A percentile compares a stretch with the other conserved stretches of the same genome.
phyloP scores from a whole-genome alignment of 495 filamentous ascomycete species.

The Talaromyces nanjingensis region DNA sequence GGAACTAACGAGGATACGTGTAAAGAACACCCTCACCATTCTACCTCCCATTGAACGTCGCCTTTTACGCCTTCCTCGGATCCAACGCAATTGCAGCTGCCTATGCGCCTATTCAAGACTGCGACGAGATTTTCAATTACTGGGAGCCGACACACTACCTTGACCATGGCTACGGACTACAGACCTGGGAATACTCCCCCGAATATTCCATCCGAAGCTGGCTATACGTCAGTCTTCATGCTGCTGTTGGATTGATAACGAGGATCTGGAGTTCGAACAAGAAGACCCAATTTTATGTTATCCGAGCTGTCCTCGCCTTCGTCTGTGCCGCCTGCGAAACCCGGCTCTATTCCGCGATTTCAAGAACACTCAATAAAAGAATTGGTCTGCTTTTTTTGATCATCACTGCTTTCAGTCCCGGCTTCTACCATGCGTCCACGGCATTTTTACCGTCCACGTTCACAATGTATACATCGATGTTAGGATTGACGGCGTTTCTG shows the following conservation, averaged over 20 bases:
- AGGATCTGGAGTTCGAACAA: constrained; percentile 54
- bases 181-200: constrained; percentile 99
- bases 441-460: constrained; percentile 91
- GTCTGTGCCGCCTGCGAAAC: constrained; percentile 76
- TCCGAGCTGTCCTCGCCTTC: constrained; percentile 67
- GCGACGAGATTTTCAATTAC: constrained; percentile 98
- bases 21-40: constrained; percentile 49
- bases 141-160: constrained; percentile 98
- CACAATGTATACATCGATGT: constrained; percentile 89
- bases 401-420: constrained; percentile 67
- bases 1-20: constrained; percentile 9
- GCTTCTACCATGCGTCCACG: constrained; percentile 86
- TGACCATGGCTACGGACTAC: constrained; percentile 82
- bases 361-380: constrained; percentile 63
- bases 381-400: constrained; percentile 80
- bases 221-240: constrained; percentile 86
- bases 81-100: constrained; percentile 71
- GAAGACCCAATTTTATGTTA: constrained; percentile 75
- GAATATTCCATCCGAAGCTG: constrained; percentile 94
- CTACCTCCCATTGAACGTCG: constrained; percentile 61
- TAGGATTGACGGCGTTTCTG: constrained; percentile 83
- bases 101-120: constrained; percentile 91
- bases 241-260: constrained; percentile 56
- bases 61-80: constrained; percentile 69
- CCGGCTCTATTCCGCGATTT: constrained; percentile 68